Conservation (phyloP, 805 yeast genomes). For the Cyberlindnera nakhonratchasimensis region DNA sequence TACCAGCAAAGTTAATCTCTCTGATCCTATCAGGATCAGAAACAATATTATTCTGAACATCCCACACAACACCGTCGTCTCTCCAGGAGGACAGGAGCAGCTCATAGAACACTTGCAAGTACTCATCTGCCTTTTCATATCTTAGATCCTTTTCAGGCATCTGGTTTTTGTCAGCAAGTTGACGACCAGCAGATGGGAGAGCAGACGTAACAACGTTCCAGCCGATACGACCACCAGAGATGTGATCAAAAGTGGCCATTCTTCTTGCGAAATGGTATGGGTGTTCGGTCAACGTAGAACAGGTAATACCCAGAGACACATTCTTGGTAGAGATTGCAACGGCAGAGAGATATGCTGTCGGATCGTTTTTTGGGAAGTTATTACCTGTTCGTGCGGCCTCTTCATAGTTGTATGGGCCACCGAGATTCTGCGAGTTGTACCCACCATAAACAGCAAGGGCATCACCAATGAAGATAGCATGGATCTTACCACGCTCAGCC, state of each 20-base stretch:
- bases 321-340: constrained; percentile 44
- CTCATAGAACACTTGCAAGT: constrained; percentile 40
- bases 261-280: constrained; percentile 46
- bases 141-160: constrained; percentile 42
- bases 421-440: constrained; percentile 28
- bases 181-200: constrained; percentile 43
- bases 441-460: constrained; percentile 40
- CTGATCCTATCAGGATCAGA: constrained; percentile 41
- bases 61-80: constrained; percentile 37
- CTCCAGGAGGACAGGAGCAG: constrained; percentile 43
- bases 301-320: constrained; percentile 41
- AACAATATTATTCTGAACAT: constrained; percentile 31
- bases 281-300: constrained; percentile 43
- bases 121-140: constrained; percentile 43
- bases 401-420: constrained; percentile 35
- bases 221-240: constrained; percentile 45
- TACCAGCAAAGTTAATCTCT: constrained; percentile 41
- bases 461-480: constrained; percentile 40
- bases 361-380: constrained; percentile 38
- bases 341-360: constrained; percentile 37
- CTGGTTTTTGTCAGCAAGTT: constrained; percentile 35
- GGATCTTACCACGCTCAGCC: constrained; percentile 39
- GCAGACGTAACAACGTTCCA: constrained; percentile 47
- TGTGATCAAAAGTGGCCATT: constrained; percentile 44
- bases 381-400: constrained; percentile 36